Percentiles rank a stretch among this genome's conserved stretches.
Evolutionary conservation across 1,139 yeast species (phyloP).

Genomic region (Arxiozyma telluris): DNA sequence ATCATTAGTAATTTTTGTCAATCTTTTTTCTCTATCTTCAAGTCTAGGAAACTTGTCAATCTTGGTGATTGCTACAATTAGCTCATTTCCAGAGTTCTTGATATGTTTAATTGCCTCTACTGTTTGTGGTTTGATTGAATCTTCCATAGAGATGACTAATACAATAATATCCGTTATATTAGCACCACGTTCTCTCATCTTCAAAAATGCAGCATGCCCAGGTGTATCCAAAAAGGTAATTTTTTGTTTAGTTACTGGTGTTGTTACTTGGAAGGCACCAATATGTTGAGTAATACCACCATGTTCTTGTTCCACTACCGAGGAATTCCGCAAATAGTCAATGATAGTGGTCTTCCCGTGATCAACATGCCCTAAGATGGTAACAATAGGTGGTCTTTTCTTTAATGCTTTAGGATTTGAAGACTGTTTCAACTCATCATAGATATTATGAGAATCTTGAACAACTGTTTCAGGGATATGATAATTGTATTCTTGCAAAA

Average conservation of each 20-base stretch:
- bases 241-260: conserved; percentile 62
- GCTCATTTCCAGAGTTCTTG: conserved; percentile 63
- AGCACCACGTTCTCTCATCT: conserved; percentile 96
- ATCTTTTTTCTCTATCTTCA: conserved; percentile 32
- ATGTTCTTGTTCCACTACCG: conserved; percentile 74
- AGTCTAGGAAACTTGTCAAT: conserved; percentile 75
- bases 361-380: conserved; percentile 98
- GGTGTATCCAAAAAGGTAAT: conserved; percentile 95
- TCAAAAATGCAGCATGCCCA: conserved; percentile 94
- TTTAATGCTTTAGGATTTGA: conserved; percentile 40
- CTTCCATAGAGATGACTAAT: conserved; percentile 96
- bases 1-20: conserved; percentile 62
- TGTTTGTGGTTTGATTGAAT: conserved; percentile 96
- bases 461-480: conserved; percentile 39
- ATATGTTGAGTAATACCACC: conserved; percentile 98
- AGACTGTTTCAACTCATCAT: conserved; percentile 36
- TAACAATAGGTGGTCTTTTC: conserved; percentile 85
- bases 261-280: conserved; percentile 85
- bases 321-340: conserved; percentile 75
- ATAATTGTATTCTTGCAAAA: conserved; percentile 84
- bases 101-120: conserved; percentile 93
- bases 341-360: conserved; percentile 95
- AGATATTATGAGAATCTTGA: conserved; percentile 41
- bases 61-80: conserved; percentile 87
- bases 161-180: conserved; percentile 86